Evolutionary conservation across 148 eudicot genomes (phyloP), one percentile per base, ranked within the genome.

Genomic region (Camellia granthamiana): DNA sequence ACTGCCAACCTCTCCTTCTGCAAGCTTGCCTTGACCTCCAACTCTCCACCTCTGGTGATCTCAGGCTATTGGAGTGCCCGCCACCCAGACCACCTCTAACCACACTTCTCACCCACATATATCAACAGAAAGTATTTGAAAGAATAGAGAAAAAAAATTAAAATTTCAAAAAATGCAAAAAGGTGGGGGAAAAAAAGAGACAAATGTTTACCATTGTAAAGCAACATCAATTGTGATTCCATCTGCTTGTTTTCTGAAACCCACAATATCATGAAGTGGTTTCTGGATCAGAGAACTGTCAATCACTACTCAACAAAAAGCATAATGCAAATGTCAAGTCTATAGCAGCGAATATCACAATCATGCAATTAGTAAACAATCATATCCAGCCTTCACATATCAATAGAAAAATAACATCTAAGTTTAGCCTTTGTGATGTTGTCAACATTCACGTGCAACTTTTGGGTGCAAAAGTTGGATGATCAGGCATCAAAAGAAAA

Each of bases 151-250:
- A 30, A 30, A 30, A 30, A 30, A 30, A 30, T 30, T 30, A 30
- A 30, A 30, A 30, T 30, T 30, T 30, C 30, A 30, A 30, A 30
- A 30, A 30, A 30, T 30, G 30, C 30, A 30, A 30, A 30, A 30
- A 30, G 30, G 1, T 30, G 1, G 1, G 30, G 30, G 30, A 30
- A 30, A 30, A 62, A 55, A 65, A 76, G 72, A 81, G 61, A 74
- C 11, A 63, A 79, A 84, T 61, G 69, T 60, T 64, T 91, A 93
- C 98, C 99, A 96, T 70, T 96, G 99, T 38, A 96, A 86, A 88
- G 98, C 98, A 64, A 88, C 84, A 81, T 96, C 95, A 83, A 96
- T 82, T 73, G 92, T 84, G 81, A 93, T 77, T 75, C 95, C 97
- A 83, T 91, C 92, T 41, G 90, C 84, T 89, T 86, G 86, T 86